These are phyloP conservation scores for Dimargaris verticillata DNA, from an alignment of 192 early-diverging fungal species.

Conservation along the genomic window DNA sequence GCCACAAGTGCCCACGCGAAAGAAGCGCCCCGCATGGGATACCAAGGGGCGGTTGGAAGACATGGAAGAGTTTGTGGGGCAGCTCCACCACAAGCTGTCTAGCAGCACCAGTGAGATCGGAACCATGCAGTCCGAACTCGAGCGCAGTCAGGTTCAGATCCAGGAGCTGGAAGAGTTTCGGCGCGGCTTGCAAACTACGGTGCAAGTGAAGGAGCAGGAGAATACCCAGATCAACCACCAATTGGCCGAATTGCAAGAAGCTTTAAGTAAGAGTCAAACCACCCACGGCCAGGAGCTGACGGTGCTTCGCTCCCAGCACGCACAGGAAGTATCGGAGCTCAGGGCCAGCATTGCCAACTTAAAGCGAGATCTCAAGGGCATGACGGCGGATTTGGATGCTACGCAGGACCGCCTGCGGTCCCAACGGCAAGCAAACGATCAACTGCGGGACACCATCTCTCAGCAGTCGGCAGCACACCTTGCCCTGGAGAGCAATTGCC, in stretches of 20 bases:
- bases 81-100: constrained; percentile 14
- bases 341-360: constrained; percentile 16
- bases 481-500: constrained; percentile 24
- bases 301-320: constrained; percentile 14
- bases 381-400: constrained; percentile 15
- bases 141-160: constrained; percentile 24
- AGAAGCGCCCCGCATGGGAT: constrained; percentile 56
- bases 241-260: constrained; percentile 17
- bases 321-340: constrained; percentile 19
- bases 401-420: constrained; percentile 17
- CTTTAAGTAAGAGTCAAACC: constrained; percentile 17
- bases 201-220: constrained; percentile 47
- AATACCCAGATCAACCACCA: constrained; percentile 27
- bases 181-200: constrained; percentile 27
- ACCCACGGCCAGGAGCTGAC: constrained; percentile 23
- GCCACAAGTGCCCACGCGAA: constrained; percentile 23
- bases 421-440: constrained; percentile 24
- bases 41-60: constrained; percentile 66
- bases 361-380: constrained; percentile 18
- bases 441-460: constrained; percentile 28
- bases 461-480: constrained; percentile 26
- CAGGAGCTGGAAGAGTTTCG: constrained; percentile 33
- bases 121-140: constrained; percentile 18
- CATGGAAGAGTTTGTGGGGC: constrained; percentile 36
- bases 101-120: constrained; percentile 18